These are phyloP conservation scores for Leptographium flavum DNA, from an alignment of 2,329 filamentous ascomycete genomes.

Conservation along the genomic window DNA sequence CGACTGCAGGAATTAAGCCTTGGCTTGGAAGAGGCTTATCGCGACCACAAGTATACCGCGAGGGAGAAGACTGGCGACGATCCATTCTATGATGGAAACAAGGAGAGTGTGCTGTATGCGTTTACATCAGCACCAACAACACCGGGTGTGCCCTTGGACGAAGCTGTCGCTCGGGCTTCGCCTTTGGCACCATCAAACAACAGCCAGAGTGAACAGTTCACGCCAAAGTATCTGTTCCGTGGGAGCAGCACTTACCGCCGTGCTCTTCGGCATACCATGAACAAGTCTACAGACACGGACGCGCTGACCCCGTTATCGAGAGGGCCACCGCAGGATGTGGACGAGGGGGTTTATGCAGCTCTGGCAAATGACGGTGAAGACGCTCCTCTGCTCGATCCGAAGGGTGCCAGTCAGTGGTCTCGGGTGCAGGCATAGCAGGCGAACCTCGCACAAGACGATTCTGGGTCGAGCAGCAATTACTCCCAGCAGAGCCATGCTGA, in stretches of 20 bases:
- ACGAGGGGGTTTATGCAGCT: not conserved
- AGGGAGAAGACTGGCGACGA: not conserved
- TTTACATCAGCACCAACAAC: slow-evolving; percentile 8
- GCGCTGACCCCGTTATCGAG: not conserved
- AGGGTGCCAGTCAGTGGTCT: slow-evolving; percentile 9
- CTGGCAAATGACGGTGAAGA: not conserved
- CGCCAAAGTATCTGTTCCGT: slow-evolving; percentile 29
- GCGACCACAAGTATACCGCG: not conserved
- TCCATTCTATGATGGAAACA: slow-evolving; percentile 6
- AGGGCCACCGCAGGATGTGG: not conserved
- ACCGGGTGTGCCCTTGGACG: not conserved
- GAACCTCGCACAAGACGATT: slow-evolving; percentile 5
- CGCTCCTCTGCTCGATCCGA: slow-evolving; percentile 6
- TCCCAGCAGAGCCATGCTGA: not conserved
- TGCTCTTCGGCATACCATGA: slow-evolving; percentile 32
- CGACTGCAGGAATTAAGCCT: slow-evolving; percentile 9
- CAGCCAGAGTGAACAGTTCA: not conserved
- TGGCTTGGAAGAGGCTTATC: slow-evolving; percentile 5
- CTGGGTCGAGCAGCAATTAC: slow-evolving; percentile 3
- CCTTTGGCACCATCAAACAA: slow-evolving; percentile 6
- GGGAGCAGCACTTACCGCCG: slow-evolving; percentile 41
- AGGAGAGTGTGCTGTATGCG: slow-evolving; percentile 1
- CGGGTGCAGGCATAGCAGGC: slow-evolving; percentile 11
- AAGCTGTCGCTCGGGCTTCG: not conserved
- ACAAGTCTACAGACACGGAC: slow-evolving; percentile 18